Evolutionary conservation across 129 eudicot genomes (phyloP), one percentile per base, ranked within the genome.

Genomic region (Flaveria robusta): DNA sequence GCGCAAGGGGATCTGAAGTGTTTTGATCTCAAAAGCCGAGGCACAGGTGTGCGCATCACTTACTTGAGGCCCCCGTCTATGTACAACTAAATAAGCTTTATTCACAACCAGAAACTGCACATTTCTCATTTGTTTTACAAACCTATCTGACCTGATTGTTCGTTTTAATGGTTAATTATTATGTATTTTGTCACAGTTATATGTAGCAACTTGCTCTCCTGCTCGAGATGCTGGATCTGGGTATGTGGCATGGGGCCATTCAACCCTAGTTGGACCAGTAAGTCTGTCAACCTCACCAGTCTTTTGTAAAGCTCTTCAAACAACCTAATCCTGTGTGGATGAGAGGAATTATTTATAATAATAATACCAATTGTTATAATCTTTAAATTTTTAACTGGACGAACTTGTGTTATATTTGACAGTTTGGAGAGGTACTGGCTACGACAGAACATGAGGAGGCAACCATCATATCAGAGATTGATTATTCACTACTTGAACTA

Each of bases 211-310:
- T 62, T 91, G 98, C 74, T 88, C 98, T 69, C 98, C 98, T 83
- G 98, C 98, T 83, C 90, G 98, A 27, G 93, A 88, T 82, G 85
- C 83, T 43, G 87, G 76, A 58, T 86, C 96, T 80, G 97, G 97
- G 63, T 93, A 93, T 77, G 88, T 91, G 66, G 98, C 98, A 15
- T 93, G 98, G 98, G 97, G 98, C 26, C 98, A 93, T 86, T 93
- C 98, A 31, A 88, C 98, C 31, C 92, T 93, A 22, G 81, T 90
- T 65, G 98, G 98, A 70, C 98, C 97, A 23, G 98, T 93, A 84
- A 90, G 98, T 86, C 19, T 19, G 13, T 52, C 45, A 62, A 29
- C 37, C 37, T 58, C 60, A 68, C 34, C 59, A 34, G 39, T 52
- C 29, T 71, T 66, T 51, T 47, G 23, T 18, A 41, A 46, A 51